Conservation (phyloP, 2,329 filamentous ascomycete genomes). For the Phialophora macrospora region DNA sequence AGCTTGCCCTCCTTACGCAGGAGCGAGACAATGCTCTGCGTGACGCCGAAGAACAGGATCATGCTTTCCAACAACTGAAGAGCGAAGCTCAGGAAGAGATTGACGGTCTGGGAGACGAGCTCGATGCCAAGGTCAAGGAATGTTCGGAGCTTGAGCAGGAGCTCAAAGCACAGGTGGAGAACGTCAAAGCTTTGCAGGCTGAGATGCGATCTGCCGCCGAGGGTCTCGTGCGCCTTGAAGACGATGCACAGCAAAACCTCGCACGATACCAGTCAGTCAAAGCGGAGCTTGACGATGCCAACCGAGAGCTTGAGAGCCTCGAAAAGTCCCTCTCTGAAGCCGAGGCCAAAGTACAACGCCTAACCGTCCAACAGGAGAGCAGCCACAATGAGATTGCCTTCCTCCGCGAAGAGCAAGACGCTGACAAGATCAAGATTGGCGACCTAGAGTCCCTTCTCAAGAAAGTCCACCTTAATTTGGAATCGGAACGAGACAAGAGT, state of each 20-base stretch:
- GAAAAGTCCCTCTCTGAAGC: constrained; percentile 83
- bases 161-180: constrained; percentile 77
- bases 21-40: constrained; percentile 86
- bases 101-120: constrained; percentile 64
- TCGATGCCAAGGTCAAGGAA: constrained; percentile 73
- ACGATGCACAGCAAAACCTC: constrained; percentile 80
- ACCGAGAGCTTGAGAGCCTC: constrained; percentile 82
- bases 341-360: constrained; percentile 83
- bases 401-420: constrained; percentile 93
- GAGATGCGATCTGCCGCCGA: constrained; percentile 94
- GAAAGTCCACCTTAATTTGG: constrained; percentile 75
- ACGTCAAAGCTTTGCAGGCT: constrained; percentile 86
- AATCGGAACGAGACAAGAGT: constrained; percentile 79
- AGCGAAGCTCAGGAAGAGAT: constrained; percentile 65
- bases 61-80: constrained; percentile 56
- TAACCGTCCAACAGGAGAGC: constrained; percentile 90
- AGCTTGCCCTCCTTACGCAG: constrained; percentile 75
- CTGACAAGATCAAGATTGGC: constrained; percentile 96
- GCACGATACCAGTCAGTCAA: constrained; percentile 82
- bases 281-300: constrained; percentile 79
- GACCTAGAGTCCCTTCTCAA: constrained; percentile 85
- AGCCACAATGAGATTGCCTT: constrained; percentile 93
- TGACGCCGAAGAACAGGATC: constrained; percentile 69
- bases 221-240: constrained; percentile 81
- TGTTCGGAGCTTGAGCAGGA: constrained; percentile 72